phyloP scores from a whole-genome alignment of 108 stramenopile genomes.

The Fragilaria crotonensis region DNA sequence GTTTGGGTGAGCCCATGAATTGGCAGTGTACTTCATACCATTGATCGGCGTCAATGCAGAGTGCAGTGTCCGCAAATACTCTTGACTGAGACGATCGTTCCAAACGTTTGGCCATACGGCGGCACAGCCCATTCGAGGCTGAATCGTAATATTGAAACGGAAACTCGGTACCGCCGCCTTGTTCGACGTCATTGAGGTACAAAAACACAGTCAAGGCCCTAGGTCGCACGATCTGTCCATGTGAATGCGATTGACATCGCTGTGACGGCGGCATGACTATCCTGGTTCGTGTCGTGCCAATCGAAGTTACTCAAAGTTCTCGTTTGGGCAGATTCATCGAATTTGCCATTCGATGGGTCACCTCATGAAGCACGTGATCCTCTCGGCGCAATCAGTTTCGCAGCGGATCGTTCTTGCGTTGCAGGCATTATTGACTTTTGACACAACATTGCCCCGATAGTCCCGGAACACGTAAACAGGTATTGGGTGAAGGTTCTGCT shows the following conservation, averaged over 20 bases:
- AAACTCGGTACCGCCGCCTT: conserved; percentile 83
- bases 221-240: conserved; percentile 27
- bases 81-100: conserved; percentile 44
- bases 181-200: conserved; percentile 82
- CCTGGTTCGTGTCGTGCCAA: conserved; percentile 33
- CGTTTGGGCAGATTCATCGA: conserved; percentile 14
- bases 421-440: neutral
- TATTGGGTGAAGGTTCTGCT: conserved; percentile 55
- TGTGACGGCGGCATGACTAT: conserved; percentile 30
- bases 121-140: conserved; percentile 63
- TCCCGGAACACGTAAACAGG: conserved; percentile 48
- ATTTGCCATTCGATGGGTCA: conserved; percentile 44
- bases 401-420: conserved; percentile 55
- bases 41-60: conserved; percentile 66
- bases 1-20: conserved; percentile 80
- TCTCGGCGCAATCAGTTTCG: conserved; percentile 38
- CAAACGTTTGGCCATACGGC: conserved; percentile 74
- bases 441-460: conserved; percentile 20
- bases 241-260: conserved; percentile 31
- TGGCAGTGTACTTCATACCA: conserved; percentile 79
- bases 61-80: conserved; percentile 69
- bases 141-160: conserved; percentile 52
- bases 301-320: conserved; percentile 47
- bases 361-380: conserved; percentile 17
- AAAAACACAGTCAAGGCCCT: conserved; percentile 69